Base-by-base conservation (phyloP, 768 basidiomycete species). In the Hericium erinaceus region DNA sequence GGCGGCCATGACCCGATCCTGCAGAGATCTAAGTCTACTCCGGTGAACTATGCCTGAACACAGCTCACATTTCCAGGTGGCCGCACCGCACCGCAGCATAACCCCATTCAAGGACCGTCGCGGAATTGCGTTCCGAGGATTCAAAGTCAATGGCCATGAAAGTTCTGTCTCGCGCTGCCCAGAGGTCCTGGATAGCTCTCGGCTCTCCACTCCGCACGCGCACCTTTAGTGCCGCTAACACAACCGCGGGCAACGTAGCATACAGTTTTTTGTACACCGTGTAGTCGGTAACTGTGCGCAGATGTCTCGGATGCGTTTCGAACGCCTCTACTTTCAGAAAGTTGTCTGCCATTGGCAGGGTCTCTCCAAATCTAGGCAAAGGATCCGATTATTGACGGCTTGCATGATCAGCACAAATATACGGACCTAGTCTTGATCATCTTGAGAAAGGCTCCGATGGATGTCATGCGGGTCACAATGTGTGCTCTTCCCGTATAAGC, bases 351-450 rank as follows among this genome's bases (percentile, higher is more conserved):
- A 81, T 75, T 12, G 85, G 84, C 18, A 92, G 73, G 1, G 79
- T 83, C 69, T 91, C 89, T 53, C 89, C 87, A 64, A 85, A 91
- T 67, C 89, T 86, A 60, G 39, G 18, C 12, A 20, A 18, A 52
- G 57, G 18, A 46, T 26, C 13, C n/a, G 38, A 24, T 24, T 39
- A 49, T 39, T 24, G 41, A 28, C 52, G 26, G 22, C 24, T 41
- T 41, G 49, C 49, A 55, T 16, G 26, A 9, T 24, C 33, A 53
- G 28, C n/a, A 39, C n/a, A 11, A 18, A 24, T 24, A 22, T 11
- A 44, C 57, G 16, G 60, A 83, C 87, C 89, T 79, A 2, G 86
- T 88, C 72, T 88, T 88, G 64, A 92, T 83, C 89, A 92, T 92
- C 72, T 85, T 88, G 51, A 89, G 69, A 64, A 92, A 92, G 1